phyloP scores from a whole-genome alignment of 2,329 filamentous ascomycete genomes.

The Periconia sp. region DNA sequence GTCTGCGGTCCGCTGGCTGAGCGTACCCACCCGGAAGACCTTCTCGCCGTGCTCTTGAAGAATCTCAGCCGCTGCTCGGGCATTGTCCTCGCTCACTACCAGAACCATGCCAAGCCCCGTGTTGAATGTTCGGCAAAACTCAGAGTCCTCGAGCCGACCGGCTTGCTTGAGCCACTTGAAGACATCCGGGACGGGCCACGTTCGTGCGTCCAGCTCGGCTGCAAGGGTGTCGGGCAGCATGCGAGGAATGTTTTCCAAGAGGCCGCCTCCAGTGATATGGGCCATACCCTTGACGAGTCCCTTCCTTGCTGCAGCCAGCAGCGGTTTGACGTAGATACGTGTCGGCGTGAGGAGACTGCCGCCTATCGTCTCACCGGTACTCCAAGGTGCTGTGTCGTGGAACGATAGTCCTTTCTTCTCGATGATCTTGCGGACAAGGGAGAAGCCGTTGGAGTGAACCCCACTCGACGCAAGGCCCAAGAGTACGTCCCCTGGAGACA shows the following conservation, averaged over 20 bases:
- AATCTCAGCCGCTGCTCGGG: constrained; percentile 63
- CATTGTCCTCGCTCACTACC: constrained; percentile 73
- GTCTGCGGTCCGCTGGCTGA: constrained; percentile 64
- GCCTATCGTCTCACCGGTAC: constrained; percentile 67
- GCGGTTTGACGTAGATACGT: constrained; percentile 86
- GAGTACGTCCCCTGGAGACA: constrained; percentile 83
- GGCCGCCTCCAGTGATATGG: constrained; percentile 94
- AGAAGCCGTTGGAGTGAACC: constrained; percentile 96
- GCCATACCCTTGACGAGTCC: constrained; percentile 86
- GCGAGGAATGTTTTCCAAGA: constrained; percentile 91
- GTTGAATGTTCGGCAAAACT: constrained; percentile 96
- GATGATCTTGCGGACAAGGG: constrained; percentile 89
- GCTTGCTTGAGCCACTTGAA: constrained; percentile 84
- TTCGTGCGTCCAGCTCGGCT: constrained; percentile 77
- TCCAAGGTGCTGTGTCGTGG: constrained; percentile 78
- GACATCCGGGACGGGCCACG: constrained; percentile 78
- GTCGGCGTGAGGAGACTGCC: constrained; percentile 85
- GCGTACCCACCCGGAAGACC: constrained; percentile 75
- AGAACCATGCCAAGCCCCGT: constrained; percentile 93
- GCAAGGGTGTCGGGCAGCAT: constrained; percentile 83
- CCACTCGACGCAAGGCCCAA: constrained; percentile 85
- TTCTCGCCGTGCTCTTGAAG: constrained; percentile 75
- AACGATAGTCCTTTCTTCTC: constrained; percentile 75
- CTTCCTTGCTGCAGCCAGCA: constrained; percentile 69
- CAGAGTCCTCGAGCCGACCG: constrained; percentile 72